Evolutionary conservation across 495 filamentous ascomycete species (phyloP), one percentile per base, ranked within the genome.

Genomic region (Penicillium turbatum): DNA sequence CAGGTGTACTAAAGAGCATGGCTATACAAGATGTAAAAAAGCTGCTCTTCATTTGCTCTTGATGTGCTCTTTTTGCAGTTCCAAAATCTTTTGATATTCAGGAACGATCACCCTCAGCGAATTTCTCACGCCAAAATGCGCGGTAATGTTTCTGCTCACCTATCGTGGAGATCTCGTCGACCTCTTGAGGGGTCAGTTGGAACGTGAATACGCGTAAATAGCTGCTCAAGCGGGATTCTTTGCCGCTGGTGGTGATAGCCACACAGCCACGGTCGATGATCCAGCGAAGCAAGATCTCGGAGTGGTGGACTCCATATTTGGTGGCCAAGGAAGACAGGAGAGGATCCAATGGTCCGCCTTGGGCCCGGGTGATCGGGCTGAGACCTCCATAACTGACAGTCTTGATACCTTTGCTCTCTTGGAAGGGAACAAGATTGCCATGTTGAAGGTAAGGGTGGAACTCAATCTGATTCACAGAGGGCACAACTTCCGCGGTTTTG

Each of bases 371-470:
- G 11, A 83, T 68, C 0, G 88, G 79, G 5, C 80, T 81, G 32
- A 95, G 72, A 5, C 88, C 82, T 0, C 69, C 78, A 66, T 92
- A 96, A 29, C 86, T 87, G 4, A 78, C 72, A 0, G 84, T 79
- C 6, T 83, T 84, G 60, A 96, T 93, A 17, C 74, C 73, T 52
- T 89, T 75, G 63, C 81, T 69, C 59, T 81, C 77, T 51, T 86
- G 83, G 68, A 80, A 89, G 5, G 72, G 67, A 5, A 95, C 35
- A 13, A 95, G 76, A n/a, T 71, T 68, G 3, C 72, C 72, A 65
- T 86, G 90, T 67, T 95, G 91, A 32, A 96, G 77, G 66, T 96
- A 95, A 0, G 89, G 86, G 61, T 95, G 88, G 61, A 81, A 92
- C 69, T 96, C 90, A 55, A 95, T 88, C 75, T 95, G 90, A 69